phyloP scores from a whole-genome alignment of 2,329 filamentous ascomycete species.

The Rhynchosporium agropyri region DNA sequence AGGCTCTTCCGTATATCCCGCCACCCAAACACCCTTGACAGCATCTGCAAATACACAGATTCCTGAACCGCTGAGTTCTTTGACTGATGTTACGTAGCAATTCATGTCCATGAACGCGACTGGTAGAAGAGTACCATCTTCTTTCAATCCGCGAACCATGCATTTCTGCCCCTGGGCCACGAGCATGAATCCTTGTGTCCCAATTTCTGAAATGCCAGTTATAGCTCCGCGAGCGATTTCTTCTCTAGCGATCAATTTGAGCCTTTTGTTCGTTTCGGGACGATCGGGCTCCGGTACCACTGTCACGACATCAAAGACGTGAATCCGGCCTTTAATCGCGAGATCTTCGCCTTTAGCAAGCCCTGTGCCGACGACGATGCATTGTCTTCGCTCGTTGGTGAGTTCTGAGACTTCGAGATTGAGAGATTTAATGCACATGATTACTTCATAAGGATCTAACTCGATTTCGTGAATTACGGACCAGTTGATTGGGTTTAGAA shows the following conservation, averaged over 20 bases:
- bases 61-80: constrained; percentile 80
- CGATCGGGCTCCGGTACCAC: constrained; percentile 87
- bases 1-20: constrained; percentile 93
- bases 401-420: constrained; percentile 89
- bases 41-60: constrained; percentile 87
- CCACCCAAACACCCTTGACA: constrained; percentile 93
- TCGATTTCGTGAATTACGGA: constrained; percentile 74
- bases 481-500: constrained; percentile 79
- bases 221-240: constrained; percentile 91
- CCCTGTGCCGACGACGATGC: constrained; percentile 84
- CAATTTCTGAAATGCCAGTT: constrained; percentile 81
- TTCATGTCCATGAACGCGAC: constrained; percentile 98
- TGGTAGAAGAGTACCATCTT: constrained; percentile 88
- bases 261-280: constrained; percentile 81
- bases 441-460: constrained; percentile 73
- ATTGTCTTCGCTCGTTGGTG: constrained; percentile 80
- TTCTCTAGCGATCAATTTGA: constrained; percentile 87
- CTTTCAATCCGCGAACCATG: constrained; percentile 94
- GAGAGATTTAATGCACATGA: constrained; percentile 81
- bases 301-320: constrained; percentile 87
- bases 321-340: constrained; percentile 79
- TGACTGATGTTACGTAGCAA: constrained; percentile 85
- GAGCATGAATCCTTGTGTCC: constrained; percentile 84
- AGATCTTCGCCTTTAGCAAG: constrained; percentile 89
- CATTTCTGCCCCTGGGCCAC: constrained; percentile 95